phyloP scores from a whole-genome alignment of 768 basidiomycete genomes.

The Collybiopsis confluens region DNA sequence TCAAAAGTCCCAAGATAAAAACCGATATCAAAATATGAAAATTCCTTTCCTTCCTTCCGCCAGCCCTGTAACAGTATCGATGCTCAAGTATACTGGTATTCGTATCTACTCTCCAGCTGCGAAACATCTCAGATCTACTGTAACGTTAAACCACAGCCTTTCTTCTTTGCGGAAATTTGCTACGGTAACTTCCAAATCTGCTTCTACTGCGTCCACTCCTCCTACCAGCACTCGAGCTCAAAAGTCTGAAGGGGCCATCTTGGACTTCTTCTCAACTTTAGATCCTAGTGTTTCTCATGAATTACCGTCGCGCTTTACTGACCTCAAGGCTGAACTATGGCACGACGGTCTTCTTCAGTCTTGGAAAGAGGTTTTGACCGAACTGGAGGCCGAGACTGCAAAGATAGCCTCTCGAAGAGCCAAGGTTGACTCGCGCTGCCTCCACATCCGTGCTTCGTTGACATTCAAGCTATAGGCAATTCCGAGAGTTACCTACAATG shows the following conservation, averaged over 20 bases:
- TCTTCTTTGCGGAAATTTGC: background rate
- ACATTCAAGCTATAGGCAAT: constrained; percentile 34
- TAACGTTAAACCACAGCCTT: too few relatives aligned
- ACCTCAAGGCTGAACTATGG: constrained; percentile 56
- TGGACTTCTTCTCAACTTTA: constrained; percentile 1
- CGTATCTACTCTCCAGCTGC: too few relatives aligned
- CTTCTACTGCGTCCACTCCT: background rate
- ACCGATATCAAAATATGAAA: too few relatives aligned
- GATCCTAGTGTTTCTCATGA: background rate
- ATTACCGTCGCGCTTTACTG: constrained; percentile 54
- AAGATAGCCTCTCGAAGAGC: constrained; percentile 45
- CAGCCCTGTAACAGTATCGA: too few relatives aligned
- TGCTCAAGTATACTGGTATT: too few relatives aligned
- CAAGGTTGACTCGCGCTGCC: constrained; percentile 27
- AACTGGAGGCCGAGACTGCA: constrained; percentile 40
- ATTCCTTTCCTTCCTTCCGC: too few relatives aligned
- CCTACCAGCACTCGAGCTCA: background rate
- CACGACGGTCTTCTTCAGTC: constrained; percentile 39
- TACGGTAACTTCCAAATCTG: too few relatives aligned
- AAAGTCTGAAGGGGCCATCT: background rate
- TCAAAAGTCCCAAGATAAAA: too few relatives aligned
- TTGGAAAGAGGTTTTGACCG: constrained; percentile 53
- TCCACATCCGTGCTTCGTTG: background rate
- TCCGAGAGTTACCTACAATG: constrained; percentile 42
- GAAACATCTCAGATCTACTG: too few relatives aligned